Conservation (phyloP, 306 rosid species). For the Lupinus albus region DNA sequence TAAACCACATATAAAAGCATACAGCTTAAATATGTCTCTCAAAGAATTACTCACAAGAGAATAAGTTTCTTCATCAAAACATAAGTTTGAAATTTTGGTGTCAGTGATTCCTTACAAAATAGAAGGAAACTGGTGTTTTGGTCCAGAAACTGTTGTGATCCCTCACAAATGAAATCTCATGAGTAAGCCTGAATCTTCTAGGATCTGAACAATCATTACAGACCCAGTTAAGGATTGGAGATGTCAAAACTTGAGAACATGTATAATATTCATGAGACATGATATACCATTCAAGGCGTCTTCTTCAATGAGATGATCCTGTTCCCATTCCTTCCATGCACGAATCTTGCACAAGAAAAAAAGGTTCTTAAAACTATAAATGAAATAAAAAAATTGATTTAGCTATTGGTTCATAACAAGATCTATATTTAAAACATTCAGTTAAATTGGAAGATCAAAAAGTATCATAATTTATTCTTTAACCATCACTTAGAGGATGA, state of each 20-base stretch:
- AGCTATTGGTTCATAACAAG: not conserved
- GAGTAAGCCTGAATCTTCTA: conserved; percentile 87
- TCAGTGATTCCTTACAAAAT: conserved; percentile 63
- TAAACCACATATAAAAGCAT: not conserved
- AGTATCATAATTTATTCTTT: conserved; percentile 19
- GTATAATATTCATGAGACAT: conserved; percentile 31
- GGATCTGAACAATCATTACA: conserved; percentile 61
- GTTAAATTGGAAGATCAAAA: not conserved
- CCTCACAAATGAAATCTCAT: conserved; percentile 84
- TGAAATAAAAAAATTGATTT: not conserved
- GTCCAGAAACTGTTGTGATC: conserved; percentile 80
- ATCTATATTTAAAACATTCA: not conserved
- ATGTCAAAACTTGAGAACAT: conserved; percentile 12
- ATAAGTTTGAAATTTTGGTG: not conserved
- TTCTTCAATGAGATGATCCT: conserved; percentile 46
- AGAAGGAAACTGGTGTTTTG: conserved; percentile 70
- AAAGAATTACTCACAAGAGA: not conserved
- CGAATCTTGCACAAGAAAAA: conserved; percentile 54
- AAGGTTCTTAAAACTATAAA: not conserved
- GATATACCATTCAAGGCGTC: conserved; percentile 71
- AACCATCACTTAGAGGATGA: not conserved
- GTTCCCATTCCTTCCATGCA: conserved; percentile 87
- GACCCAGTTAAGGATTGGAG: conserved; percentile 34
- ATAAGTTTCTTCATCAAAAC: not conserved
- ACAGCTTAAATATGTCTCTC: not conserved